Evolutionary conservation across 2,329 filamentous ascomycete species (phyloP).

Genomic region (Albophoma yamanashiensis): DNA sequence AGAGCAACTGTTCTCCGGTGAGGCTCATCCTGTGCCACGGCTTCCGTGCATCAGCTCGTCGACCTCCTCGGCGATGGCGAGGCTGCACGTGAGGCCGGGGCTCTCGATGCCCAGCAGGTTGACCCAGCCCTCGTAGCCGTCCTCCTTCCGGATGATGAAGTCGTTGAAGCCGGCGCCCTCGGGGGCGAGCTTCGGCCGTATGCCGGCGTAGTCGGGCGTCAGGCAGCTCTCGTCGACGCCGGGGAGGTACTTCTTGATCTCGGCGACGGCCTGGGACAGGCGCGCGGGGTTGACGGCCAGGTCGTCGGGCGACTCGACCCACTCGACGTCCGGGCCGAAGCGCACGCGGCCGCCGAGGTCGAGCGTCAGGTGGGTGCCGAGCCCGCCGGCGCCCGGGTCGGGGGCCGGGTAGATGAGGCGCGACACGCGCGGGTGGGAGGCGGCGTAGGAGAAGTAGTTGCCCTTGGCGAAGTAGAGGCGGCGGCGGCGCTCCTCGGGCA

Average conservation of each 20-base stretch:
- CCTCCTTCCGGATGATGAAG: constrained; percentile 69
- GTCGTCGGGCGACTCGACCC: constrained; percentile 64
- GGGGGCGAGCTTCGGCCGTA: constrained; percentile 69
- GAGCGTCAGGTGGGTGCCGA: constrained; percentile 89
- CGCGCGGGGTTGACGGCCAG: constrained; percentile 56
- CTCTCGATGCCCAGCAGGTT: constrained; percentile 91
- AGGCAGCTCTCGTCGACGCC: constrained; percentile 56
- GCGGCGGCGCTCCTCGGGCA: constrained; percentile 43
- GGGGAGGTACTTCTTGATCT: constrained; percentile 74
- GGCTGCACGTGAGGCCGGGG: constrained; percentile 74
- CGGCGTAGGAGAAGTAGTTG: constrained; percentile 80
- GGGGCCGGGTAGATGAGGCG: constrained; percentile 86
- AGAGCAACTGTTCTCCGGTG: background rate
- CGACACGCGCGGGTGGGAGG: constrained; percentile 49
- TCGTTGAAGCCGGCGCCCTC: constrained; percentile 65
- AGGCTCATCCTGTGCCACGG: background rate
- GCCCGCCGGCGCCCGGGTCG: constrained; percentile 65
- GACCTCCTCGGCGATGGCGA: constrained; percentile 80
- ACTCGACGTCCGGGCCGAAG: constrained; percentile 93
- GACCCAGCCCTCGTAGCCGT: constrained; percentile 72
- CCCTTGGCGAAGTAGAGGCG: constrained; percentile 81
- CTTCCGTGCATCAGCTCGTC: constrained; percentile 34
- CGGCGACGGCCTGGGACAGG: constrained; percentile 55
- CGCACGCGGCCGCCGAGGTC: constrained; percentile 76
- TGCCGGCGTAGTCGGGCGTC: constrained; percentile 78